phyloP scores from a whole-genome alignment of 768 basidiomycete genomes.

The Scleroderma citrinum region DNA sequence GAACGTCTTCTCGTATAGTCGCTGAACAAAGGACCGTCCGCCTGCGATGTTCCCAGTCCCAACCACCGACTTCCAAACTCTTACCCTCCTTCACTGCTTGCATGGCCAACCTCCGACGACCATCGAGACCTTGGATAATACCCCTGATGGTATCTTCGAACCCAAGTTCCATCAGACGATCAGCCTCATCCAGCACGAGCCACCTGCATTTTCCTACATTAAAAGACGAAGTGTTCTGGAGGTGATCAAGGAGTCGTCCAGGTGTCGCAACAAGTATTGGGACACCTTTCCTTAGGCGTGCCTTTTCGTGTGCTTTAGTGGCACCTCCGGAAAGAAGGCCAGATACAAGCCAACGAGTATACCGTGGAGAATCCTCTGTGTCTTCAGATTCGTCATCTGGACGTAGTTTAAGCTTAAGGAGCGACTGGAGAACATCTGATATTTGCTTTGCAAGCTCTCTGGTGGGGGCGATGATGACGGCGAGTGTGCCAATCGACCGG shows the following conservation, averaged over 20 bases:
- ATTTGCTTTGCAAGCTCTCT: constrained; percentile 96
- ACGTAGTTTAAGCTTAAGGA: constrained; percentile 72
- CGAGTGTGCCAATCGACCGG: constrained; percentile 89
- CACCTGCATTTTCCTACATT: constrained; percentile 91
- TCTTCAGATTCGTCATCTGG: constrained; percentile 49
- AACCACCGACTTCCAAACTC: constrained; percentile 69
- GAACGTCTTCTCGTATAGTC: constrained; percentile 92
- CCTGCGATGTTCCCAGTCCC: constrained; percentile 76
- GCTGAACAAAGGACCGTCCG: constrained; percentile 94
- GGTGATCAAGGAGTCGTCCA: constrained; percentile 89
- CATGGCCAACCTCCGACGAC: constrained; percentile 64
- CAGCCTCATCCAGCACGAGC: constrained; percentile 96
- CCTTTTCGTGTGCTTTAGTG: constrained; percentile 92
- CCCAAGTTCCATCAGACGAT: constrained; percentile 95
- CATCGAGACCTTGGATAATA: constrained; percentile 83
- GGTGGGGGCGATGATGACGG: constrained; percentile 91
- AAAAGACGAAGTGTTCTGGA: constrained; percentile 92
- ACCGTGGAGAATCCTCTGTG: constrained; percentile 35
- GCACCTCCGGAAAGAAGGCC: constrained; percentile 93
- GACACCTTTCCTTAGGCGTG: constrained; percentile 86
- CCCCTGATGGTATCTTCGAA: constrained; percentile 94
- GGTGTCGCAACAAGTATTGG: constrained; percentile 96
- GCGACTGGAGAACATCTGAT: constrained; percentile 82
- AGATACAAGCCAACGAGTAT: constrained; percentile 91
- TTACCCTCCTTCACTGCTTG: constrained; percentile 63